phyloP scores from a whole-genome alignment of 352 stramenopile species.

The Pythium sp. region DNA sequence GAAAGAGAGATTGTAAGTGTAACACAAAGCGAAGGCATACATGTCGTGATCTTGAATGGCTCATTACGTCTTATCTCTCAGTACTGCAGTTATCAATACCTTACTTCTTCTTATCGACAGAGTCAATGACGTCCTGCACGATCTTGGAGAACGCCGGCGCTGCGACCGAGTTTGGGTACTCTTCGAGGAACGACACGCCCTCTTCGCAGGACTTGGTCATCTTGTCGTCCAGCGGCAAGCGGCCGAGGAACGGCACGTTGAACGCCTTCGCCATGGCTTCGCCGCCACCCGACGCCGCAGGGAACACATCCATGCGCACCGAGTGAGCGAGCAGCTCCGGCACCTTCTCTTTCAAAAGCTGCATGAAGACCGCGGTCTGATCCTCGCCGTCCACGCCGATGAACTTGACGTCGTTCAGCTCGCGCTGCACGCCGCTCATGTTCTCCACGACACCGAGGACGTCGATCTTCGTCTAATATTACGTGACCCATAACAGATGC shows the following conservation, averaged over 20 bases:
- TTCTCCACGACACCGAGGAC: constrained; percentile 97
- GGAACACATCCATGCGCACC: constrained; percentile 89
- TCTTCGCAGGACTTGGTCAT: constrained; percentile 96
- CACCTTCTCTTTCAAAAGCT: constrained; percentile 84
- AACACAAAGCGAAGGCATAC: background rate
- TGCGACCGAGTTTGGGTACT: constrained; percentile 73
- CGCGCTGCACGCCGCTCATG: constrained; percentile 94
- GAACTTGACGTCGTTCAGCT: constrained; percentile 72
- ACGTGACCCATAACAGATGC: background rate
- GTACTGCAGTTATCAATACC: background rate
- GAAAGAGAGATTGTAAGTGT: too few relatives aligned
- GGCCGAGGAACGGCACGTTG: constrained; percentile 95
- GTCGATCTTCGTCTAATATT: constrained; percentile 63
- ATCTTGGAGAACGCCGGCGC: constrained; percentile 72
- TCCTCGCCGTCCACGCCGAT: constrained; percentile 49
- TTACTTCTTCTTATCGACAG: constrained; percentile 36
- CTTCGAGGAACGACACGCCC: constrained; percentile 92
- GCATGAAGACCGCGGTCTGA: constrained; percentile 59
- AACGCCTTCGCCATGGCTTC: constrained; percentile 96
- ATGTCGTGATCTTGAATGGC: background rate
- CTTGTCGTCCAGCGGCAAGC: constrained; percentile 96
- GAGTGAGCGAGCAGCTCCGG: constrained; percentile 71
- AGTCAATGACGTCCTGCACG: constrained; percentile 64
- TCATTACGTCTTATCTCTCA: background rate
- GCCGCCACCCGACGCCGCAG: constrained; percentile 77